Evolutionary conservation across 2,329 filamentous ascomycete species (phyloP).

Genomic region (Ramularia collo-cygni): DNA sequence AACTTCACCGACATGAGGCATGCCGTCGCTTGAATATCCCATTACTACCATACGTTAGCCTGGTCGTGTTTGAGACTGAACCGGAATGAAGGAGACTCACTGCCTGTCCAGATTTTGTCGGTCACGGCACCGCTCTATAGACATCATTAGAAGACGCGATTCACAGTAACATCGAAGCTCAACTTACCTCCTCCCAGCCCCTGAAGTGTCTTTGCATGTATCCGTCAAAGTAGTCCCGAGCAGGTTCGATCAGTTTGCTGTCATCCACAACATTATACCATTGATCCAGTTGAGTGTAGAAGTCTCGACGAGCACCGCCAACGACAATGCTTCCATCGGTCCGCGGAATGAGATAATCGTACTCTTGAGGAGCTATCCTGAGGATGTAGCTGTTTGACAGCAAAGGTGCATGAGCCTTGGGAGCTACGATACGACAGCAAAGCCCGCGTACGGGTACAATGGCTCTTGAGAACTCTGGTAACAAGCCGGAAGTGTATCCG

Average conservation of each 20-base stretch:
- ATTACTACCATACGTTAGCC: constrained; percentile 11
- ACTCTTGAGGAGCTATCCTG: constrained; percentile 15
- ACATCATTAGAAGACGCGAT: constrained; percentile 9
- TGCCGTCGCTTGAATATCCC: constrained; percentile 20
- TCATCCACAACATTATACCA: constrained; percentile 47
- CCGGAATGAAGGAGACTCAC: not conserved
- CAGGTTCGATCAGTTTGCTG: constrained; percentile 37
- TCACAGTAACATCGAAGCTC: too few relatives aligned
- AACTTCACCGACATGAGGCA: constrained; percentile 20
- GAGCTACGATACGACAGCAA: constrained; percentile 41
- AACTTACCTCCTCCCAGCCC: constrained; percentile 40
- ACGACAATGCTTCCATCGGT: constrained; percentile 42
- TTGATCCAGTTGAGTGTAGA: constrained; percentile 19
- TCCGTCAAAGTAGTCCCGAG: constrained; percentile 40
- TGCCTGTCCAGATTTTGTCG: constrained; percentile 41
- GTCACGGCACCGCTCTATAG: constrained; percentile 21
- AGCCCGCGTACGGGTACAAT: constrained; percentile 30
- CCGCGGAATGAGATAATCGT: constrained; percentile 40
- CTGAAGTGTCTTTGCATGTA: constrained; percentile 45
- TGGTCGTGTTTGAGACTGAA: too few relatives aligned
- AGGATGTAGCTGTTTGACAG: constrained; percentile 25
- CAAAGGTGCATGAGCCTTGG: constrained; percentile 16
- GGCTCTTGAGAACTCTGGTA: constrained; percentile 29
- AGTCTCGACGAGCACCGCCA: constrained; percentile 34
- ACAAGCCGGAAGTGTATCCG: constrained; percentile 24